phyloP scores from a whole-genome alignment of 306 rosid genomes.

The Adenanthera pavonina region DNA sequence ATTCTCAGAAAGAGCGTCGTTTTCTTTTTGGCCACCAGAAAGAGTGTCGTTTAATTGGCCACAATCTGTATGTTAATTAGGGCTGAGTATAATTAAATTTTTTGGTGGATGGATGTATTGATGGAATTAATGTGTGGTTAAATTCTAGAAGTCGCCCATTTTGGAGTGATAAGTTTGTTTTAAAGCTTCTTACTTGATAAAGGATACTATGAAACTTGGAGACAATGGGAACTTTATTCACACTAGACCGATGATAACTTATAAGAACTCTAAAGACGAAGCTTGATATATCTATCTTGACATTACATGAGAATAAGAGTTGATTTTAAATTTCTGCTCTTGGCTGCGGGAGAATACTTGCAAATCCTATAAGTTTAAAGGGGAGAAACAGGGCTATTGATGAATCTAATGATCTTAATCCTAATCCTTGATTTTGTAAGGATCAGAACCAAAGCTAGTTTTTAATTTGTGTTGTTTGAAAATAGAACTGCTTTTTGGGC shows the following conservation, averaged over 20 bases:
- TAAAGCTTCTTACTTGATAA: conserved; percentile 9
- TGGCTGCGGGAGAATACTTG: conserved; percentile 28
- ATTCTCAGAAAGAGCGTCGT: not conserved
- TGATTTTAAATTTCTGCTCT: conserved; percentile 1
- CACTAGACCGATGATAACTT: conserved; percentile 24
- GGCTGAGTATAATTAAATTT: conserved; percentile 5
- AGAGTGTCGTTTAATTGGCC: conserved; percentile 24
- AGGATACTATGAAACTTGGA: conserved; percentile 32
- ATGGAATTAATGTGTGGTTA: conserved; percentile 14
- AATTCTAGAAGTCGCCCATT: conserved; percentile 6
- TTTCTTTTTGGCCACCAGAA: not conserved
- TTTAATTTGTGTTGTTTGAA: not conserved
- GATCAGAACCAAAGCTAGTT: not conserved
- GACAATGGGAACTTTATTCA: not conserved
- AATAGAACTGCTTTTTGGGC: not conserved
- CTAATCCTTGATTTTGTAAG: not conserved
- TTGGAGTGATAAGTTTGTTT: conserved; percentile 2
- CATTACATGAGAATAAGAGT: conserved; percentile 18
- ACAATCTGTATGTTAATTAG: conserved; percentile 6
- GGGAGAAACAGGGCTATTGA: not conserved
- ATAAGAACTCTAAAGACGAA: too few relatives aligned
- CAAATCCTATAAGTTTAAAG: not conserved
- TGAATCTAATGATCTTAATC: not conserved
- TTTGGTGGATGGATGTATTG: conserved; percentile 28
- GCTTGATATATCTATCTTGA: conserved; percentile 9